A percentile compares a stretch with the other conserved stretches of the same genome.
Conservation (phyloP, 768 basidiomycete species). For the Tulasnella sp. region DNA sequence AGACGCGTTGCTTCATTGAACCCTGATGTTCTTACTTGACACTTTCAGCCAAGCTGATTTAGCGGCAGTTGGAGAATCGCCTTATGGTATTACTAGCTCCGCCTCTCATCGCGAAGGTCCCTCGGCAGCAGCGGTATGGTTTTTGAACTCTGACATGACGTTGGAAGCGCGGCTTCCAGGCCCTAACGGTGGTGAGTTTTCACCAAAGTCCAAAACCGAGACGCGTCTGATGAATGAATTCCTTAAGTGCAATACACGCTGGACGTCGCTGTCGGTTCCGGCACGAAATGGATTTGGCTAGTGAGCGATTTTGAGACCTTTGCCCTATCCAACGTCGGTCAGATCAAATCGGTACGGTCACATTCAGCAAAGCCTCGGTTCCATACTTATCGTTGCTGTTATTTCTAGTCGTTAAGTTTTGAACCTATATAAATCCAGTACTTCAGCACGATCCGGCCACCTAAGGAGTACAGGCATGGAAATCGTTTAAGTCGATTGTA, state of each 20-base stretch:
- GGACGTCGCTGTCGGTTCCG: neutral
- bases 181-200: neutral
- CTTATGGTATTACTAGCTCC: neutral
- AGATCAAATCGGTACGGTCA: neutral
- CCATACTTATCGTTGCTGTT: neutral
- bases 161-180: neutral
- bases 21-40: neutral
- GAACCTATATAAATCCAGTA: neutral
- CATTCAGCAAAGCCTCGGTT: neutral
- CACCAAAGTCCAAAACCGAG: neutral
- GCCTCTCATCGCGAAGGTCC: neutral
- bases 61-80: neutral
- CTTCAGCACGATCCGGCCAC: neutral
- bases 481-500: neutral
- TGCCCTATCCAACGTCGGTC: neutral
- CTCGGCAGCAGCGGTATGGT: neutral
- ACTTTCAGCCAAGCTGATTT: neutral
- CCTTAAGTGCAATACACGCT: neutral
- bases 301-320: conserved; percentile 4
- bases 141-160: neutral
- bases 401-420: neutral
- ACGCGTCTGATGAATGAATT: too few relatives aligned
- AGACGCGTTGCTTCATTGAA: neutral
- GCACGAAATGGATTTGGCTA: neutral
- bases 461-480: neutral